Evolutionary conservation across 352 stramenopile species (phyloP).

Genomic region (Thraustotheca clavata): DNA sequence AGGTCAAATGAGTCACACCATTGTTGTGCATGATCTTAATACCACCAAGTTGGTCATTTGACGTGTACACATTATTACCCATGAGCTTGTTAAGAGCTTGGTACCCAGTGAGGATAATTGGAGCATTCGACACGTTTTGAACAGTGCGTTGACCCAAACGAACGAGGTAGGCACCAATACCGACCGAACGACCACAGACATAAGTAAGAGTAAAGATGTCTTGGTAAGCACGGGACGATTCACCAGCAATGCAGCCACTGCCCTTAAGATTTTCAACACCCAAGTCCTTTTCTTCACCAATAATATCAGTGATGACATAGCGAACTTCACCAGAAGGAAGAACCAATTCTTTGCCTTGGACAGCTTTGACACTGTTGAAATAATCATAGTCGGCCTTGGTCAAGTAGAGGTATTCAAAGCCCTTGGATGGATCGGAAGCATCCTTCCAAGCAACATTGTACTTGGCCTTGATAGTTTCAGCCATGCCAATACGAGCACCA

Average conservation of each 20-base stretch:
- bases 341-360: constrained; percentile 73
- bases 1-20: constrained; percentile 96
- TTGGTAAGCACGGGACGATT: constrained; percentile 97
- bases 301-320: constrained; percentile 96
- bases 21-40: constrained; percentile 99
- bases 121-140: constrained; percentile 95
- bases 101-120: constrained; percentile 99
- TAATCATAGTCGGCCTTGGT: constrained; percentile 91
- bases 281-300: constrained; percentile 96
- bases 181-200: constrained; percentile 97
- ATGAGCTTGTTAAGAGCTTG: constrained; percentile 99
- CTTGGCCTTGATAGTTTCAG: constrained; percentile 96
- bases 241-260: constrained; percentile 97
- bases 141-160: constrained; percentile 98
- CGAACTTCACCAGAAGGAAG: constrained; percentile 65
- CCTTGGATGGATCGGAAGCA: constrained; percentile 92
- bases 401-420: constrained; percentile 99
- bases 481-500: constrained; percentile 97
- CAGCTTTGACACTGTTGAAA: constrained; percentile 84
- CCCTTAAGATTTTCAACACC: constrained; percentile 99
- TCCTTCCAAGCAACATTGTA: constrained; percentile 99
- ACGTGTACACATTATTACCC: constrained; percentile 99
- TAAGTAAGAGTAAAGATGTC: constrained; percentile 99
- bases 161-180: constrained; percentile 99
- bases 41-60: constrained; percentile 99